Percentiles rank a stretch among this genome's conserved stretches.
Conservation (phyloP, 345 rosid genomes). For the Heritiera littoralis region DNA sequence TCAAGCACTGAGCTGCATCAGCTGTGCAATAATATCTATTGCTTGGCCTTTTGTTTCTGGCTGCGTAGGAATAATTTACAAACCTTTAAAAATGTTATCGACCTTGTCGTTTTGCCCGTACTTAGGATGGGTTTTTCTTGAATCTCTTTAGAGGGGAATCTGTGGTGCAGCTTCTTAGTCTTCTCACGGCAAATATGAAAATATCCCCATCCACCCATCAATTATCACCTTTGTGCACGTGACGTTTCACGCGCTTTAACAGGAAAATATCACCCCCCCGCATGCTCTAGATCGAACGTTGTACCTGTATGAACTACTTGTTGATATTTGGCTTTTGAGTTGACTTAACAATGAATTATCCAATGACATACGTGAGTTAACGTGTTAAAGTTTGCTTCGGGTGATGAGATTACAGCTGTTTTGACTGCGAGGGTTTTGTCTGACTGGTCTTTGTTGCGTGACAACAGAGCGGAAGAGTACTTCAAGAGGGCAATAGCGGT, state of each 20-base stretch:
- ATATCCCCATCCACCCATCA: neutral
- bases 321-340: conserved; percentile 7
- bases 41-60: neutral
- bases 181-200: neutral
- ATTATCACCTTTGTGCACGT: conserved; percentile 24
- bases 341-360: neutral
- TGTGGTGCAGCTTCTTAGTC: conserved; percentile 29
- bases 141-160: conserved; percentile 13
- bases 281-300: neutral
- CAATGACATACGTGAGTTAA: neutral
- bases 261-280: neutral
- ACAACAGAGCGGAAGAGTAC: conserved; percentile 77
- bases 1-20: conserved; percentile 1
- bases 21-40: conserved; percentile 10
- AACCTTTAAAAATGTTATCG: conserved; percentile 8
- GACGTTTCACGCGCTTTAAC: conserved; percentile 18
- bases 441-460: neutral
- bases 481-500: conserved; percentile 66
- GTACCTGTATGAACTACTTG: neutral
- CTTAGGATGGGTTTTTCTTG: neutral
- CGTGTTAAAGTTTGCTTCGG: neutral
- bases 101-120: neutral
- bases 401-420: neutral
- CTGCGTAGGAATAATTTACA: neutral
- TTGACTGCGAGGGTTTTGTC: neutral